These are phyloP conservation scores for Groenewaldozyma tartarivorans DNA, from an alignment of 805 yeast genomes.

Conservation along the genomic window DNA sequence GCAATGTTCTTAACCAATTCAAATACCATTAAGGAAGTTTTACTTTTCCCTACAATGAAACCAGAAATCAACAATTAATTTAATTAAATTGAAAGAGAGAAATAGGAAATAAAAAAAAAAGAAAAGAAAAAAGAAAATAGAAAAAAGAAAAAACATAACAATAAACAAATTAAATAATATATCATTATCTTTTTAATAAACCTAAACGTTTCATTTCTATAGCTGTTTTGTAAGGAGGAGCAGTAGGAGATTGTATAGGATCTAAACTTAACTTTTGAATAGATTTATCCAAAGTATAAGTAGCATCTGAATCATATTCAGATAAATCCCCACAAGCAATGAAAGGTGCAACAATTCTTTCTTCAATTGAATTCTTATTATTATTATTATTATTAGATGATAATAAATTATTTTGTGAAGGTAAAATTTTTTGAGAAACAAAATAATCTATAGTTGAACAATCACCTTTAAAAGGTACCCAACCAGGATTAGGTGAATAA, in stretches of 20 bases:
- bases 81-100: constrained; percentile 3
- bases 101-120: not conserved
- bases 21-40: constrained; percentile 93
- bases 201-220: constrained; percentile 79
- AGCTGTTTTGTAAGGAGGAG: constrained; percentile 94
- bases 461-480: constrained; percentile 48
- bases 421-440: constrained; percentile 34
- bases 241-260: constrained; percentile 93
- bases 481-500: constrained; percentile 71
- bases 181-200: constrained; percentile 28
- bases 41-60: constrained; percentile 96
- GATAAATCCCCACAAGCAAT: constrained; percentile 90
- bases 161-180: not conserved
- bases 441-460: constrained; percentile 75
- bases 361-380: constrained; percentile 33
- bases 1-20: constrained; percentile 97
- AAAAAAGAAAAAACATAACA: not conserved
- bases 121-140: not conserved
- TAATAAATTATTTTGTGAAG: too few species aligned
- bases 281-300: constrained; percentile 49
- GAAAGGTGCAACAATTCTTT: constrained; percentile 77
- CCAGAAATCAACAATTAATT: constrained; percentile 52
- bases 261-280: constrained; percentile 47
- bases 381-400: constrained; percentile 4
- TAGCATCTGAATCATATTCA: constrained; percentile 91